Base-by-base conservation (phyloP, 192 early-diverging fungal genomes). In the Linnemannia hyalina region DNA sequence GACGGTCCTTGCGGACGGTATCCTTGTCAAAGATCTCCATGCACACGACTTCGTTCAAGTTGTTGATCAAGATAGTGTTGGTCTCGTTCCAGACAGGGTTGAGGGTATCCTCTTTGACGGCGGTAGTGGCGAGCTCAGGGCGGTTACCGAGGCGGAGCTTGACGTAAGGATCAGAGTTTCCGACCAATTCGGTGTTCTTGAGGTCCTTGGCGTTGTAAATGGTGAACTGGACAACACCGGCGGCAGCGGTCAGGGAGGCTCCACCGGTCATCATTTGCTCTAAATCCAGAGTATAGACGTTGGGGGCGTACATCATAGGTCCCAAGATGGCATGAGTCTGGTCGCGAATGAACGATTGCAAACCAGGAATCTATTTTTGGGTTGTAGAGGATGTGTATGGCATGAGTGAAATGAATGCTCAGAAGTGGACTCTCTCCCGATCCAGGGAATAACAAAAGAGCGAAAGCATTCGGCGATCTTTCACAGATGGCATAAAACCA, bases 61-160 rank as follows among this genome's bases (percentile, higher is more conserved):
- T 95, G 65, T 94, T 94, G 74, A 99, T 88, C 49, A 97, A 85
- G 60, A 99, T 88, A 47, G 90, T 91, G 72, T 93, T 85, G 23
- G 93, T 97, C 81, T 98, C 94, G 75, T 96, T 91, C 97, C 97
- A 99, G 68, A 93, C 88, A 69, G 98, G 98, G 82, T 97, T 92
- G 76, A 90, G 76, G 3, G 74, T 82, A 86, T 97, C 95, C 40
- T 93, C 88, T 68, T 97, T 92, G 7, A 87, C 85, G 41, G 91
- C 92, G 0, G 97, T 97, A 13, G 91, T 78, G 20, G 83, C 92
- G 5, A 95, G 73, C 42, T 90, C 92, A 73, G 91, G 91, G 18
- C 93, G 93, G 70, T 95, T 94, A 70, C 93, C 95, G 75, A 97
- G 88, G 15, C 90, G 92, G 70, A 99, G 88, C 18, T 85, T 88